Evolutionary conservation across 2,329 filamentous ascomycete genomes (phyloP), one percentile per base, ranked within the genome.

Genomic region (Penicillium nordicum): DNA sequence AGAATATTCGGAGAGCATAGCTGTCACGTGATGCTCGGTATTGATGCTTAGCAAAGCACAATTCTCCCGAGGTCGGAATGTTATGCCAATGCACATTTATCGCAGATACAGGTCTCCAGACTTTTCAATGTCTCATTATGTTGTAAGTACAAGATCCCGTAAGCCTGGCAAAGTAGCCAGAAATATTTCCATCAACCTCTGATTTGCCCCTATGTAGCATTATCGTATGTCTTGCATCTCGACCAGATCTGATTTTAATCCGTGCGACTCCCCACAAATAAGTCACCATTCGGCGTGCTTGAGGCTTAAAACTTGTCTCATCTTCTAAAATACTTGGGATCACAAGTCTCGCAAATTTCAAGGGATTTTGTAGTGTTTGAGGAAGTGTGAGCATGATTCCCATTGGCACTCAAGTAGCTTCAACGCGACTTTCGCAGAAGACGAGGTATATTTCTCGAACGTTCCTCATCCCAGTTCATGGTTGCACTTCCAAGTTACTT

Each of bases 201-300:
- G 34, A 30, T 53, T 30, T 14, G n/a, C 27, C 27, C 27, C 27
- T 30, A 30, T 21, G 27, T 57, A 4, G 53, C 55, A 14, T 34
- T 34, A 32, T 61, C 57, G 38, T 57, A 61, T 38, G 57, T 50
- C 36, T 57, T 61, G 16, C 57, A 50, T 42, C 38, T n/a, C 52
- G 57, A 30, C 57, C 55, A n/a, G 61, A 18, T 27, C 12, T 14
- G 7, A 25, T 25, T 41, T 41, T 16, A 14, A 25, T 41, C 21
- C 12, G 38, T 44, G 42, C 25, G 11, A 16, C n/a, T 8, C 29
- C 41, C 41, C 43, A 23, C 29, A 32, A 12, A 32, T 32, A 32
- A 32, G 11, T n/a, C 41, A 29, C 25, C 27, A 7, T 9, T 25
- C 4, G n/a, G n/a, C 42, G 8, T 30, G 3, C 6, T 45, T 21